Conservation (phyloP, 176 grass and related monocot species). For the Triticum aestivum region IWGSC_CS_RefSeq_v2.1 NC_057796.1:2649105-2649604, state of each 20-base stretch:
- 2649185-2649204: background rate
- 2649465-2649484: background rate
- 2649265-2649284: too few relatives aligned
- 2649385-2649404: background rate
- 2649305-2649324: background rate
- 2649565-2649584: background rate
- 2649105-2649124: conserved; percentile 8
- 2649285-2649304: background rate
- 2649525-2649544: background rate
- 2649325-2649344: background rate
- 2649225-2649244: conserved; percentile 14
- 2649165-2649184: background rate
- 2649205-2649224: background rate
- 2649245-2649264: conserved; percentile 11
- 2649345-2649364: background rate
- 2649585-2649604: background rate
- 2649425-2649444: conserved; percentile 10
- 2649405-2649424: background rate
- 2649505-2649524: background rate
- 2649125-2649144: background rate
- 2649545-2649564: background rate
- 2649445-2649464: conserved; percentile 29
- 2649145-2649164: conserved; percentile 2
- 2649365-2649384: conserved; percentile 7
- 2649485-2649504: background rate